phyloP scores from a whole-genome alignment of 2,329 filamentous ascomycete species.

The Fusarium neocosmosporiellum region DNA sequence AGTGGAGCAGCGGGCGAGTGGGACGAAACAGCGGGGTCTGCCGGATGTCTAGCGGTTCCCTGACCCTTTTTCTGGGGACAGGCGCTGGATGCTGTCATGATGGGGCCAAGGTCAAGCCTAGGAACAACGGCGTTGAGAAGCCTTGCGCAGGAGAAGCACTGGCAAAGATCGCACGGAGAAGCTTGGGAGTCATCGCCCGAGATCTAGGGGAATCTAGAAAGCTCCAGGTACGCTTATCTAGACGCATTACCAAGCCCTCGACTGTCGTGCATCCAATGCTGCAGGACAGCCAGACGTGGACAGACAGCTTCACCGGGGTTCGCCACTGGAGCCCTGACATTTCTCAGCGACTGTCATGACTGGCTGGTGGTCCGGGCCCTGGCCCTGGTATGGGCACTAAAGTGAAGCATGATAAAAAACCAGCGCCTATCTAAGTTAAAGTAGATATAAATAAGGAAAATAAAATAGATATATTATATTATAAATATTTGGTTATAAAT shows the following conservation, averaged over 20 bases:
- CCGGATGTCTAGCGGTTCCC: conserved; percentile 18
- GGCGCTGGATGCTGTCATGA: conserved; percentile 33
- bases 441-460: no score
- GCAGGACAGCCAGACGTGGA: conserved; percentile 8
- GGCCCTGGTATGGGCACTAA: not conserved
- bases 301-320: conserved; percentile 27
- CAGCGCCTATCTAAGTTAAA: no score
- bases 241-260: not conserved
- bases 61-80: conserved; percentile 35
- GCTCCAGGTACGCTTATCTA: not conserved
- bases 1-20: conserved; percentile 35
- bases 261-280: conserved; percentile 4
- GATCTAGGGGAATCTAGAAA: not conserved
- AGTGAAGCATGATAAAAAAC: not conserved
- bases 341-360: conserved; percentile 34
- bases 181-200: not conserved
- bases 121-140: conserved; percentile 17
- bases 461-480: no score
- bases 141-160: conserved; percentile 3
- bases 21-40: conserved; percentile 25
- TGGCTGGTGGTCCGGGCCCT: conserved; percentile 11
- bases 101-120: conserved; percentile 8
- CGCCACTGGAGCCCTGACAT: conserved; percentile 35
- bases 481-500: no score
- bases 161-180: not conserved